These are phyloP conservation scores for Penicillium paneum DNA, from an alignment of 2,329 filamentous ascomycete species.

Conservation along the genomic window DNA sequence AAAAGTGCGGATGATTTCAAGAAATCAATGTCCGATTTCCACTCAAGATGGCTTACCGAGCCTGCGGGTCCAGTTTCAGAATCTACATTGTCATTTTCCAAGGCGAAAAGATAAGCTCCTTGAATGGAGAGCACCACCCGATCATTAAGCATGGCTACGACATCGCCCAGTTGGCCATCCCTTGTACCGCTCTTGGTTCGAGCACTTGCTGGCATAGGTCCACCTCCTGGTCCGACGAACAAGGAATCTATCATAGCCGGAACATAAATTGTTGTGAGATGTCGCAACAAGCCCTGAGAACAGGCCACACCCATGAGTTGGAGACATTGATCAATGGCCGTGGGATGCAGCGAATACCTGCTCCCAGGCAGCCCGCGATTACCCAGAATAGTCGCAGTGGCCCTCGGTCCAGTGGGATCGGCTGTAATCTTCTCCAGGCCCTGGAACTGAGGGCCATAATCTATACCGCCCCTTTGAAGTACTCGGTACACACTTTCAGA, in stretches of 20 bases:
- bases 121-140: neutral
- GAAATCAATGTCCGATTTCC: constrained; percentile 1
- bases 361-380: constrained; percentile 1
- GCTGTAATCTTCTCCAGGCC: constrained; percentile 1
- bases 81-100: neutral
- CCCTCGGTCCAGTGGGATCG: neutral
- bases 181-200: neutral
- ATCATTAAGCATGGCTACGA: neutral
- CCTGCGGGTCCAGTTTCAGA: neutral
- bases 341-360: constrained; percentile 9
- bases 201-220: neutral
- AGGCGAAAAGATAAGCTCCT: constrained; percentile 1
- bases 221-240: constrained; percentile 1
- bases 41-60: constrained; percentile 2
- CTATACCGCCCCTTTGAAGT: neutral
- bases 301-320: constrained; percentile 12
- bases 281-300: constrained; percentile 2
- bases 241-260: constrained; percentile 8
- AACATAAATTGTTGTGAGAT: constrained; percentile 2
- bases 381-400: neutral
- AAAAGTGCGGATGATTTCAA: neutral
- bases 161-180: neutral
- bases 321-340: constrained; percentile 14
- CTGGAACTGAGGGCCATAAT: constrained; percentile 5
- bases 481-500: neutral